These are phyloP conservation scores for Macadamia integrifolia DNA, from an alignment of 164 flowering plant species.

Conservation along the genomic window DNA sequence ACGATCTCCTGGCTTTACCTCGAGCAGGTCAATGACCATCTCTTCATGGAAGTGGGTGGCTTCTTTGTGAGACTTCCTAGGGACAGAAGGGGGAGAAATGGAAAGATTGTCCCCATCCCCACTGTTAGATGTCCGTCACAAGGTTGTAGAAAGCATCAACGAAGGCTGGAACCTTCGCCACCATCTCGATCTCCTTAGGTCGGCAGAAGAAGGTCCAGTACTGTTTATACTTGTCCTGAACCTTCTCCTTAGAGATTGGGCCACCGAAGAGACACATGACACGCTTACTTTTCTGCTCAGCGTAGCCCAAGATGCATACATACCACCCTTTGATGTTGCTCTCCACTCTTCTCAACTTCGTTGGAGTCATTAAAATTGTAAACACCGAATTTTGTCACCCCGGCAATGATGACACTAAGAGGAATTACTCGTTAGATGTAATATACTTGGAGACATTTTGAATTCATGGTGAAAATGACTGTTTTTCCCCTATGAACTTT, in stretches of 20 bases:
- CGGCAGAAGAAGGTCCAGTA: conserved; percentile 91
- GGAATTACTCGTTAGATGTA: too few relatives aligned
- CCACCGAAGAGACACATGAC: conserved; percentile 85
- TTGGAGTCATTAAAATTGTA: too few relatives aligned
- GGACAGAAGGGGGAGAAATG: conserved; percentile 78
- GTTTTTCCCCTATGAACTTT: too few relatives aligned
- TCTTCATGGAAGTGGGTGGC: conserved; percentile 83
- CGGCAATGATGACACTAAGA: too few relatives aligned
- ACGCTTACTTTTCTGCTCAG: conserved; percentile 75
- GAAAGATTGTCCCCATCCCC: conserved; percentile 98
- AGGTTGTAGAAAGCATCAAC: conserved; percentile 93
- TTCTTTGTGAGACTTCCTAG: conserved; percentile 73
- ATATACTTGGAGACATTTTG: too few relatives aligned
- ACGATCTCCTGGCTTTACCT: conserved; percentile 44
- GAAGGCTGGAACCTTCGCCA: conserved; percentile 80
- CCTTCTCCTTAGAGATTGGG: conserved; percentile 72
- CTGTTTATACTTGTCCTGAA: conserved; percentile 65
- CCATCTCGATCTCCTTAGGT: conserved; percentile 78
- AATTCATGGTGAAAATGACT: too few relatives aligned
- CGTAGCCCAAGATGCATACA: conserved; percentile 78
- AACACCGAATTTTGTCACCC: too few relatives aligned
- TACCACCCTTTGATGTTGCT: conserved; percentile 40
- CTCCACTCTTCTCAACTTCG: too few relatives aligned
- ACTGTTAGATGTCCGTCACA: conserved; percentile 93
- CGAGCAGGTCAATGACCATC: conserved; percentile 74